Base-by-base conservation (phyloP, 257 asterid species). In the Fraxinus cuspidata region DNA sequence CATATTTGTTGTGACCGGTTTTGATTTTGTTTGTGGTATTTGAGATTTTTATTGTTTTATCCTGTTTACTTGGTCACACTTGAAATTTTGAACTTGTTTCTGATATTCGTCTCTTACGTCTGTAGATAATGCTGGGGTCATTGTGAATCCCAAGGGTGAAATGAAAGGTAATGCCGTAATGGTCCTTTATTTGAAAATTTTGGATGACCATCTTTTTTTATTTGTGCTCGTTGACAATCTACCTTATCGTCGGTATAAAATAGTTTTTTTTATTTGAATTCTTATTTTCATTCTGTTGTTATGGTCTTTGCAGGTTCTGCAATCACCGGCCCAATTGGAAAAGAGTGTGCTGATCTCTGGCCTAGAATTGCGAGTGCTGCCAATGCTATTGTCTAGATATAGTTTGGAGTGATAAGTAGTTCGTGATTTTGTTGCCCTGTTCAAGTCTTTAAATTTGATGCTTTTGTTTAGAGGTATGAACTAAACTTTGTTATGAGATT, bases 311-410 rank as follows among this genome's bases (percentile, higher is more conserved):
- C 64, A 87, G 90, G 88, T 64, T 87, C 90, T 74, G 90, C 90
- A 8, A 87, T 87, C 72, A 87, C 90, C 23, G 90, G 90, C 1
- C 90, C 90, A 5, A 87, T 87, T 29, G 90, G 88, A 23, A 87
- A 87, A 79, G 90, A 87, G 63, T 87, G 90, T 76, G 90, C 90
- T 70, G 90, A 87, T 83, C 90, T 87, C 16, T 87, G 90, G 90
- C 90, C 90, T 49, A 87, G 90, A 79, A 87, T 87, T 78, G 90
- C 90, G 2, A 84, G 88, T 84, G 90, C 90, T 65, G 90, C 90
- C 80, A 87, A 87, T 81, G 90, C 90, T 58, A 87, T 87, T 74
- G 90, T 87, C 65, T 87, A 83, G 80, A 28, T 25, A 63, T 1
- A 16, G 68, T 35, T 49, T 40, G 66, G 25, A 58, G 19, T 28